These are phyloP conservation scores for Dictyostelium capitatum DNA, from an alignment of 78 protist genomes.

Conservation along the genomic window DNA sequence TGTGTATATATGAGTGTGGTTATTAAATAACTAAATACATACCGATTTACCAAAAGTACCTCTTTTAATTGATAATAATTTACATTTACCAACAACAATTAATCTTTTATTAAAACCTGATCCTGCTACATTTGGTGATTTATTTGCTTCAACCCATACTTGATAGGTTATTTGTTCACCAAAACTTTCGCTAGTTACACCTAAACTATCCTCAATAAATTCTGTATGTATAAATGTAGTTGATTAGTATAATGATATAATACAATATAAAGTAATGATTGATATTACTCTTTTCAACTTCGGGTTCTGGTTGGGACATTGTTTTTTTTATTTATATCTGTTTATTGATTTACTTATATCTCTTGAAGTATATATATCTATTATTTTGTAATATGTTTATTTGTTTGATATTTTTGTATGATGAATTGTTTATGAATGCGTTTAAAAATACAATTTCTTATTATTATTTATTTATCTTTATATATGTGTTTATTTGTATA, in stretches of 20 bases:
- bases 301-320: constrained; percentile 17
- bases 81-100: constrained; percentile 71
- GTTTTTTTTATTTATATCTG: neutral
- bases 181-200: constrained; percentile 51
- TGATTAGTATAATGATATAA: no score
- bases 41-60: constrained; percentile 84
- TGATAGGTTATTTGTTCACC: constrained; percentile 53
- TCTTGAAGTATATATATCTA: no score
- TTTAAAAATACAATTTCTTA: no score
- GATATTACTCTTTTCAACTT: constrained; percentile 30
- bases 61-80: constrained; percentile 50
- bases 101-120: constrained; percentile 59
- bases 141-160: constrained; percentile 74
- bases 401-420: no score
- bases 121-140: constrained; percentile 57
- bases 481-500: no score
- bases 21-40: no score
- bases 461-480: no score
- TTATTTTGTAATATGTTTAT: no score
- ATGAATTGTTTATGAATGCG: no score
- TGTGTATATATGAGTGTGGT: no score
- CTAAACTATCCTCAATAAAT: constrained; percentile 73
- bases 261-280: neutral
- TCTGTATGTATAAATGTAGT: constrained; percentile 24
- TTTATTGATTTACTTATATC: no score